Evolutionary conservation across 2,329 filamentous ascomycete genomes (phyloP), one percentile per base, ranked within the genome.

Genomic region (Fusarium azukiicola): DNA sequence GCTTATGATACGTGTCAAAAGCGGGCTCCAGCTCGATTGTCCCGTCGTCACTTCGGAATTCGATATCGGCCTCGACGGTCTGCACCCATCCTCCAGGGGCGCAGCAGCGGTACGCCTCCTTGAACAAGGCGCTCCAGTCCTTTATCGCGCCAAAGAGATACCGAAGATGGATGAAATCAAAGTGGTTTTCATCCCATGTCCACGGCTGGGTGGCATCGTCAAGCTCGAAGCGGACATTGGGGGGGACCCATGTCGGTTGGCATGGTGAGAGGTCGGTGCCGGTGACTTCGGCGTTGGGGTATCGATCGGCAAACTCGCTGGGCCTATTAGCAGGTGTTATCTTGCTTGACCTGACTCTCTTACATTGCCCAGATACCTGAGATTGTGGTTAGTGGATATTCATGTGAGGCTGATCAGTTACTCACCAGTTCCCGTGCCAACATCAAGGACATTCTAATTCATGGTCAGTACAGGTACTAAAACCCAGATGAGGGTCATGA

Each of bases 61-160:
- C 42, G 32, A 70, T 38, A 27, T 70, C 68, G 32, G 68, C 52
- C 42, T 70, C 68, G 21, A 38, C 68, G 3, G 68, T 47, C 40
- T 70, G 68, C 16, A 70, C 68, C 54, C 52, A 70, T 16, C 32
- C 68, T 47, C 68, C 52, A 17, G 68, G 42, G 27, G 68, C 12
- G 17, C 52, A 58, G 40, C 68, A 70, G 32, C 68, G 68, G 27
- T 70, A 70, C n/a, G 68, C 52, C 52, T 70, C 68, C n/a, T 63
- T 44, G 46, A 70, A 70, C 27, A 63, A 19, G 21, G 54, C n/a
- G 4, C 21, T 38, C 68, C 68, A 70, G 44, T 70, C 42, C 40
- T 70, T 61, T 38, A 63, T 61, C 9, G 54, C 68, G 36, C 52
- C 52, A n/a, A 70, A 70, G 14, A 70, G 52, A 27, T 70, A 70